Base-by-base conservation (phyloP, 1,139 yeast species). In the Lodderomyces parapsilosis region DNA sequence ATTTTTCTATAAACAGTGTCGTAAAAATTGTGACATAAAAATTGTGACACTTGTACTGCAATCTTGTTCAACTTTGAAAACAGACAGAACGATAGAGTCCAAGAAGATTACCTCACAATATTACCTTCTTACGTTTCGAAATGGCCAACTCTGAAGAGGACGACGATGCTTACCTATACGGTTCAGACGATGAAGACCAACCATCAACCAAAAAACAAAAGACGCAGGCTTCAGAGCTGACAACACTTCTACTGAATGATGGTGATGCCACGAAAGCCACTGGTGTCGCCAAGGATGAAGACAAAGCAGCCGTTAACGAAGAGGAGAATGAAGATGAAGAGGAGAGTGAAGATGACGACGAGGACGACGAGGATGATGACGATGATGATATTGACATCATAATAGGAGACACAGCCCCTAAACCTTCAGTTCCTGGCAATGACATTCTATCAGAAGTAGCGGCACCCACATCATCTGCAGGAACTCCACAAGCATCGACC, bases 91-190 rank as follows among this genome's bases (percentile, higher is more conserved):
- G n/a, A n/a, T n/a, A n/a, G n/a, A n/a, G n/a, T n/a, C n/a, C n/a
- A n/a, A n/a, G n/a, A n/a, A n/a, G n/a, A n/a, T n/a, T n/a, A n/a
- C n/a, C n/a, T n/a, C n/a, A n/a, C n/a, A n/a, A n/a, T n/a, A n/a
- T n/a, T n/a, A n/a, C n/a, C n/a, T n/a, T n/a, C n/a, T n/a, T n/a
- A n/a, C n/a, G n/a, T n/a, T n/a, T n/a, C n/a, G n/a, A 32, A 20
- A 33, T 63, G 66, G 59, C 63, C 11, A 50, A 56, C 27, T 55
- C 63, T 33, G 44, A 33, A 10, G 91, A 84, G 47, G 93, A 86
- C 49, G 96, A 88, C 53, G 96, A 89, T 59, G 93, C 85, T 41
- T 89, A 81, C 61, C 78, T 89, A 44, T 89, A 89, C 58, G 96
- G 96, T 3, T 79, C 86, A 2, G 93, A 83, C 44, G 80, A 74